Percentiles rank a stretch among this genome's conserved stretches.
Evolutionary conservation across 768 basidiomycete species (phyloP).

Genomic region (Lentinula boryana): DNA sequence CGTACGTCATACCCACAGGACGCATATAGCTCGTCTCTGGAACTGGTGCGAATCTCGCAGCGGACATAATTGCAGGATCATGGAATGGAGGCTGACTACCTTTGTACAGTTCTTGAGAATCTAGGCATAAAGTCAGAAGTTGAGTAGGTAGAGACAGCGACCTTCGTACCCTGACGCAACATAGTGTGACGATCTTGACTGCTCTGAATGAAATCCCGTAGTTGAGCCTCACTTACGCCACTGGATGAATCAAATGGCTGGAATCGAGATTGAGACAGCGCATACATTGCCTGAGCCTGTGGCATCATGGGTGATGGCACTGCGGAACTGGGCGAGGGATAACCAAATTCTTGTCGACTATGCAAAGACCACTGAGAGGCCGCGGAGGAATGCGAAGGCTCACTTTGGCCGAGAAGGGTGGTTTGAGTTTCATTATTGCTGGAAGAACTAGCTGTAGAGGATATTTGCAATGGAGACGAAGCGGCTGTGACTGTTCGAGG

Average conservation of each 20-base stretch:
- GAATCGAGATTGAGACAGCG: conserved; percentile 37
- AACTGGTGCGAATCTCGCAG: conserved; percentile 53
- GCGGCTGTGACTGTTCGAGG: conserved; percentile 50
- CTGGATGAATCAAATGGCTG: conserved; percentile 41
- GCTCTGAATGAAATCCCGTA: conserved; percentile 69
- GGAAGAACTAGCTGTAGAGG: conserved; percentile 46
- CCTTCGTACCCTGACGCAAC: conserved; percentile 34
- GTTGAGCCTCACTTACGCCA: conserved; percentile 66
- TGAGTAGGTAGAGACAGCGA: conserved; percentile 15
- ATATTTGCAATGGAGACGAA: conserved; percentile 52
- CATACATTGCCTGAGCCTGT: conserved; percentile 33
- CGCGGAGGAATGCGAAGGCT: conserved; percentile 23
- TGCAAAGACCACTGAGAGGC: conserved; percentile 41
- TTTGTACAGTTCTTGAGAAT: conserved; percentile 26
- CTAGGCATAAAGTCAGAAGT: conserved; percentile 24
- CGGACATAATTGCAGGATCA: conserved; percentile 80
- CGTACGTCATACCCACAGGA: conserved; percentile 33
- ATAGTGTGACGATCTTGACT: conserved; percentile 42
- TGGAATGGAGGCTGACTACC: conserved; percentile 41
- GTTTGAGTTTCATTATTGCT: conserved; percentile 43
- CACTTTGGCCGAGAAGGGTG: conserved; percentile 19
- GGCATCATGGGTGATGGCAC: conserved; percentile 42
- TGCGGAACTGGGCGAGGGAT: conserved; percentile 30
- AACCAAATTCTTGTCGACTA: conserved; percentile 35
- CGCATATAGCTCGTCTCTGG: conserved; percentile 23